Evolutionary conservation across 768 basidiomycete genomes (phyloP), one percentile per base, ranked within the genome.

Genomic region (Termitomyces sp.): DNA sequence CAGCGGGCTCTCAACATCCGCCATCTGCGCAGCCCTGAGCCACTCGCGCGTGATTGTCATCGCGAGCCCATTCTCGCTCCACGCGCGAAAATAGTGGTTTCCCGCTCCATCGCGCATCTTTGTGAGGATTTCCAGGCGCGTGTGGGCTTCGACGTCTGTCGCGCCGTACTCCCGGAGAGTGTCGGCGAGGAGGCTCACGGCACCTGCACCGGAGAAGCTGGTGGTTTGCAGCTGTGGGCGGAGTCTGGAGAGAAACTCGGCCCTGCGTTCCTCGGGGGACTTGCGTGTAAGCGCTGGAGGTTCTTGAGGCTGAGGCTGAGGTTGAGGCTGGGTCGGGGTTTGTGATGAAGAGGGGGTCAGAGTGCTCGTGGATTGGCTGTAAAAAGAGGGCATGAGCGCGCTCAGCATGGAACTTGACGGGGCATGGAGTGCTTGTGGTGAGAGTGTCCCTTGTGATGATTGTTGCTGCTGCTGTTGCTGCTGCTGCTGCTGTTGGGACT

Each of bases 41-140:
- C 91, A 94, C 62, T 89, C 88, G 48, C 88, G 80, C 42, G 88
- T 82, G 35, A 92, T 78, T 58, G 89, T 88, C 75, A 93, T 84
- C 17, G 89, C 91, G 39, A 70, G 68, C 43, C 66, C n/a, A 67
- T 89, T 91, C 68, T 91, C 90, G 16, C 83, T 80, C 90, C 91
- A 93, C 5, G 89, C 90, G 42, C 89, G 83, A 68, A 89, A 92
- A 66, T 93, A 94, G 64, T 90, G 88, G 66, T 91, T 90, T 41
- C 84, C 88, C 28, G 91, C 91, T 47, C 85, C 83, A 68, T 94
- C 90, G 60, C 91, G 79, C 61, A 93, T 88, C 70, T 84, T 86
- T 17, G 85, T 87, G 54, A 94, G 71, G 52, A 93, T 86, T 67
- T 93, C 89, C 54, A 88, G 66, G 5, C 91, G 85, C 19, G 78